Percentiles rank a stretch among this genome's conserved stretches.
These are phyloP conservation scores for Pleurotus citrinopileatus DNA, from an alignment of 768 basidiomycete genomes.

Conservation along the genomic window DNA sequence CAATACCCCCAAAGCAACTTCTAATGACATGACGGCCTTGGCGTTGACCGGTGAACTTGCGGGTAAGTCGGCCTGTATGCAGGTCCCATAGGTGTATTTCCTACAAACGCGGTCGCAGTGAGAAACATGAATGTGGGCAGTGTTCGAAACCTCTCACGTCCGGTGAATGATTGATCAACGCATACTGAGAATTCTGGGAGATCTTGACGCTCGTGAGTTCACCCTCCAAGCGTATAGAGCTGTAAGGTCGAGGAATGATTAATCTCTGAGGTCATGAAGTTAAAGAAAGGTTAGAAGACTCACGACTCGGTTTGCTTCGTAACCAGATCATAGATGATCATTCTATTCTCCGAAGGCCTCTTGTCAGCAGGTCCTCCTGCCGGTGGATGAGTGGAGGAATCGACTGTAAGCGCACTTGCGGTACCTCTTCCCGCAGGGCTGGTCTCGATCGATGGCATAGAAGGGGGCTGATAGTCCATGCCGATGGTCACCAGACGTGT, in stretches of 20 bases:
- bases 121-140: constrained; percentile 12
- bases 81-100: constrained; percentile 91
- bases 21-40: constrained; percentile 85
- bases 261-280: not conserved
- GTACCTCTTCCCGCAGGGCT: constrained; percentile 16
- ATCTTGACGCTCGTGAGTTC: constrained; percentile 89
- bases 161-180: constrained; percentile 83
- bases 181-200: constrained; percentile 82
- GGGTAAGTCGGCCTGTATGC: constrained; percentile 60
- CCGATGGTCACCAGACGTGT: constrained; percentile 84
- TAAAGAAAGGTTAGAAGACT: constrained; percentile 25
- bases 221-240: constrained; percentile 65
- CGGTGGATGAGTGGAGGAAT: constrained; percentile 23
- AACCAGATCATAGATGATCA: constrained; percentile 75
- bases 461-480: constrained; percentile 36
- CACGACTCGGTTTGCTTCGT: constrained; percentile 70
- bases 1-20: constrained; percentile 90
- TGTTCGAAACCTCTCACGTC: constrained; percentile 53
- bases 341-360: constrained; percentile 48
- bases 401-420: constrained; percentile 30
- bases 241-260: constrained; percentile 22
- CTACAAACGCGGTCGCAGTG: constrained; percentile 37
- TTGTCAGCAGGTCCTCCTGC: constrained; percentile 29
- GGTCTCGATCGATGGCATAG: constrained; percentile 3
- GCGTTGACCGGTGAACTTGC: constrained; percentile 83